A percentile compares a stretch with the other conserved stretches of the same genome.
These are phyloP conservation scores for Aspergillus nomiae DNA, from an alignment of 2,329 filamentous ascomycete genomes.

Conservation along the genomic window DNA sequence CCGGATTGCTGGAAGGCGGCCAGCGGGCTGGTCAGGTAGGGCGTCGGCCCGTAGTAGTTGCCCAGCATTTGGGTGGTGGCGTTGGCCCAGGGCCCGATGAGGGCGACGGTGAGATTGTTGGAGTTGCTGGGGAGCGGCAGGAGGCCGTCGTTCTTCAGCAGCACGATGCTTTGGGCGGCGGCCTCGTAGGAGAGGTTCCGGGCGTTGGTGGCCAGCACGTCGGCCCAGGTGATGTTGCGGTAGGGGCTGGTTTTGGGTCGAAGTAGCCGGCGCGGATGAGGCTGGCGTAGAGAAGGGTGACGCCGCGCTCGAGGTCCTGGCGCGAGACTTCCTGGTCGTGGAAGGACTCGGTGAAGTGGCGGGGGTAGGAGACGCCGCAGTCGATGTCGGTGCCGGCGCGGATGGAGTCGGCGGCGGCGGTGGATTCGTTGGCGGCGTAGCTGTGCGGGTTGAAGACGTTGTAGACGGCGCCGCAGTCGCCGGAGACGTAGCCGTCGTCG, in stretches of 20 bases:
- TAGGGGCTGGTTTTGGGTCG: conserved; percentile 49
- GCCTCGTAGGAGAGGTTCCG: conserved; percentile 60
- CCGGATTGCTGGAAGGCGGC: conserved; percentile 53
- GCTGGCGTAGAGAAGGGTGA: conserved; percentile 53
- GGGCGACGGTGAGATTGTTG: conserved; percentile 47
- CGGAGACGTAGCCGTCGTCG: conserved; percentile 62
- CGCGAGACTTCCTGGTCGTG: conserved; percentile 48
- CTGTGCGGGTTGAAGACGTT: conserved; percentile 62
- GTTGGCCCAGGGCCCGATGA: conserved; percentile 63
- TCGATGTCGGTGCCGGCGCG: conserved; percentile 57
- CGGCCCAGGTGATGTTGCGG: conserved; percentile 54
- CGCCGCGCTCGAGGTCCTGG: conserved; percentile 48
- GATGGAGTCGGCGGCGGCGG: conserved; percentile 52
- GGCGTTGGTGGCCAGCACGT: conserved; percentile 58
- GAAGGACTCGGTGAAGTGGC: conserved; percentile 47
- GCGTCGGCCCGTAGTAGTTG: conserved; percentile 60
- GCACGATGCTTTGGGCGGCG: conserved; percentile 47
- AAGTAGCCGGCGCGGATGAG: conserved; percentile 57
- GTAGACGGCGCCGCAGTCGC: conserved; percentile 65
- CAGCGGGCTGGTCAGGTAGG: conserved; percentile 58
- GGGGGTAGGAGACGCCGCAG: conserved; percentile 54
- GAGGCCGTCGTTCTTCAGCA: conserved; percentile 57
- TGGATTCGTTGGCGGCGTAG: conserved; percentile 44
- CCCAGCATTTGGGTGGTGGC: conserved; percentile 60
- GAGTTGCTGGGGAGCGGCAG: conserved; percentile 44